Evolutionary conservation across 2,329 filamentous ascomycete genomes (phyloP).

Genomic region (Fusarium sp.): DNA sequence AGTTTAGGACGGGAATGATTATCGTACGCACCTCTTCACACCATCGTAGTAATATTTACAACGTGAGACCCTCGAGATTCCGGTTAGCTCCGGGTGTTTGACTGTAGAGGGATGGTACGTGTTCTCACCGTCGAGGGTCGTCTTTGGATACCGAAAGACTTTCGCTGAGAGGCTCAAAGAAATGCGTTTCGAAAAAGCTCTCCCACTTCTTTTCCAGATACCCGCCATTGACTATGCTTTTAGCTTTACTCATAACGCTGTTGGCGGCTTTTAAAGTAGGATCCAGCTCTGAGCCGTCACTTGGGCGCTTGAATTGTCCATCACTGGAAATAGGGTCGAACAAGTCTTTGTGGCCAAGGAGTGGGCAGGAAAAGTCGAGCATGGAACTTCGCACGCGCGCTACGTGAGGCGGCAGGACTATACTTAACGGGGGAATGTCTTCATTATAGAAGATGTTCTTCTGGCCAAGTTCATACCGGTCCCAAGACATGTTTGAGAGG

Average conservation of each 20-base stretch:
- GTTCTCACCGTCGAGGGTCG: neutral
- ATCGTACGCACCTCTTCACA: constrained; percentile 4
- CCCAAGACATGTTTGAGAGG: neutral
- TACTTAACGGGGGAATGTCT: neutral
- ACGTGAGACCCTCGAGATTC: constrained; percentile 4
- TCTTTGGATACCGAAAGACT: neutral
- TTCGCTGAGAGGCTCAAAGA: neutral
- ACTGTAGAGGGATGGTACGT: neutral
- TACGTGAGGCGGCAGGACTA: neutral
- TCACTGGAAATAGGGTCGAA: neutral
- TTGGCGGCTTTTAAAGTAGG: neutral
- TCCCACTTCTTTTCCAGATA: neutral
- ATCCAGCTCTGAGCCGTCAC: neutral
- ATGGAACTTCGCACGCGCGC: neutral
- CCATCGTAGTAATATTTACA: constrained; percentile 36
- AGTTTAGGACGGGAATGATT: neutral
- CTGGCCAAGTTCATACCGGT: neutral
- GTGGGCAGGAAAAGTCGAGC: neutral
- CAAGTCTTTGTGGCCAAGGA: neutral
- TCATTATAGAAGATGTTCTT: neutral
- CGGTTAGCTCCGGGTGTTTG: neutral
- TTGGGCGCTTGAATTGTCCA: neutral
- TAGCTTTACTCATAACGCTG: neutral
- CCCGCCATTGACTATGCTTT: neutral
- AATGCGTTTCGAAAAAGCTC: neutral